Conservation (phyloP, 495 filamentous ascomycete species). For the Recurvomyces mirabilis region DNA sequence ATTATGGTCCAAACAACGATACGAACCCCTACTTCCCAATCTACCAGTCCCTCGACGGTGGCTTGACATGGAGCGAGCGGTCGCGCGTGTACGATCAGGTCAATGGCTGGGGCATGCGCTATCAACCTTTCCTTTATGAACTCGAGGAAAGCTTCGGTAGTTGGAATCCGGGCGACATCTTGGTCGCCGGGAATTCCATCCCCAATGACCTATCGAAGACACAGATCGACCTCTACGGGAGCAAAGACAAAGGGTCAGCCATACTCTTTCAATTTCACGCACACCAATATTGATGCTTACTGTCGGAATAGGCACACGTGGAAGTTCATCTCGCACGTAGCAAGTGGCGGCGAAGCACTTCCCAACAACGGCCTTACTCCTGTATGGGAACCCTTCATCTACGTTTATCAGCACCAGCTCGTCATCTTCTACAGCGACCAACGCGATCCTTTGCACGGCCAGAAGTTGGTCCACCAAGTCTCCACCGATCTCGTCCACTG, state of each 20-base stretch:
- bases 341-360: slow-evolving; percentile 47
- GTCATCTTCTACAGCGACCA: slow-evolving; percentile 62
- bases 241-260: slow-evolving; percentile 43
- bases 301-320: no score
- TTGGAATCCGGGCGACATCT: slow-evolving; percentile 47
- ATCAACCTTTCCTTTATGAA: slow-evolving; percentile 57
- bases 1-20: slow-evolving; percentile 31
- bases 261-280: no score
- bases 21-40: slow-evolving; percentile 45
- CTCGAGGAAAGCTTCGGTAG: slow-evolving; percentile 45
- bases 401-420: slow-evolving; percentile 32
- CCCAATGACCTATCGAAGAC: slow-evolving; percentile 51
- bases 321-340: slow-evolving; percentile 55
- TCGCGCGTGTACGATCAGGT: slow-evolving; percentile 50
- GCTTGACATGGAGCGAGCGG: slow-evolving; percentile 50
- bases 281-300: no score
- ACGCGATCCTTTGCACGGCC: slow-evolving; percentile 41
- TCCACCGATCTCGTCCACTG: slow-evolving; percentile 47
- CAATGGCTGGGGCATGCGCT: slow-evolving; percentile 53
- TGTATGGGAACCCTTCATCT: slow-evolving; percentile 58
- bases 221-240: slow-evolving; percentile 58
- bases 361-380: slow-evolving; percentile 54
- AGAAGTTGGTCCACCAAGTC: slow-evolving; percentile 54
- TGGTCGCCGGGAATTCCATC: slow-evolving; percentile 53
- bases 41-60: slow-evolving; percentile 50